phyloP scores from a whole-genome alignment of 2,329 filamentous ascomycete genomes.

The Pseudogymnoascus sp. region DNA sequence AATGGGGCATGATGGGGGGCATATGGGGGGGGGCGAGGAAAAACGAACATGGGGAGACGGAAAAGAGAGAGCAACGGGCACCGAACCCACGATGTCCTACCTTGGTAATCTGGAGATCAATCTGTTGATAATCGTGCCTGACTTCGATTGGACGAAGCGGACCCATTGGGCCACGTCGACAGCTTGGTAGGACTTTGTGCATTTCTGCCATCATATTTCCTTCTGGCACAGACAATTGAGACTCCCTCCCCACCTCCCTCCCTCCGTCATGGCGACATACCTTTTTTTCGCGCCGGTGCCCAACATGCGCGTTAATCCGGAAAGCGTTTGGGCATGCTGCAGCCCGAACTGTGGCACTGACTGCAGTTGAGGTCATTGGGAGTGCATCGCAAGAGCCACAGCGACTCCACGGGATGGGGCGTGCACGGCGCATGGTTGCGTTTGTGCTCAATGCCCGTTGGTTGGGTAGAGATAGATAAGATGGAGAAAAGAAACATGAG shows the following conservation, averaged over 20 bases:
- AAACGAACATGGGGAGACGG: neutral
- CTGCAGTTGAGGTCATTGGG: neutral
- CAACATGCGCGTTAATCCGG: slow-evolving; percentile 5
- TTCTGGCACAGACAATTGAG: neutral
- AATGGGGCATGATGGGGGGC: neutral
- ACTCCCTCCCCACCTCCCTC: neutral
- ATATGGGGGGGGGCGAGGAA: neutral
- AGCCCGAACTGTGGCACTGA: neutral
- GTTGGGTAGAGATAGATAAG: neutral
- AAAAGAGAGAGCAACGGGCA: slow-evolving; percentile 1
- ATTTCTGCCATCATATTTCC: neutral
- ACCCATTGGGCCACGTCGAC: slow-evolving; percentile 7
- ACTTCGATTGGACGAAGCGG: neutral
- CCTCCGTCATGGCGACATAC: neutral
- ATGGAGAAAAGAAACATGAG: neutral
- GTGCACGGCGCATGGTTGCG: neutral
- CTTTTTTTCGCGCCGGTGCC: neutral
- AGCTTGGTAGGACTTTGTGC: neutral
- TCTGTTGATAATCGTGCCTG: slow-evolving; percentile 7
- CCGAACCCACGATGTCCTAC: neutral
- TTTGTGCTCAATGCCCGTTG: neutral
- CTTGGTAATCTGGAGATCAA: neutral
- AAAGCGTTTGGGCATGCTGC: slow-evolving; percentile 5
- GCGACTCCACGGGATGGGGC: neutral
- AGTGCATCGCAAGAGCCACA: neutral